Evolutionary conservation across 345 rosid genomes (phyloP), one percentile per base, ranked within the genome.

Genomic region (Gynandropsis gynandra): DNA sequence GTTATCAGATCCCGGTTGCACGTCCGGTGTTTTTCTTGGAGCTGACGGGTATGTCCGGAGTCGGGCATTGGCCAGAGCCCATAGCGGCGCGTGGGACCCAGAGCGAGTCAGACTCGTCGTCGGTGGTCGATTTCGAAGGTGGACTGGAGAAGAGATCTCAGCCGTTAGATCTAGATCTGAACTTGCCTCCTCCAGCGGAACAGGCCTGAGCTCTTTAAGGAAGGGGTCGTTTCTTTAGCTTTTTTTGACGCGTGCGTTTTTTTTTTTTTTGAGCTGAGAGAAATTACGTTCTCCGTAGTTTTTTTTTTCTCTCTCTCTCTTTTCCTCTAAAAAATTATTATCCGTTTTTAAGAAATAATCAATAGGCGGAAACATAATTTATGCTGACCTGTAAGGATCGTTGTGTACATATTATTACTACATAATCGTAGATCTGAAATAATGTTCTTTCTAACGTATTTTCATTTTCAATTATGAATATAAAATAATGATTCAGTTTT

Each of bases 61-160:
- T 17, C 20, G 40, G 2, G 38, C 10, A 47, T 4, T 41, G 29
- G 33, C 61, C 54, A 29, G 18, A 7, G 9, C 64, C 42, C 38
- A 21, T n/a, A 52, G 12, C 45, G 35, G 51, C 44, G 42, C 43
- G 64, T 12, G 56, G 72, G 50, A 21, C 61, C 40, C 83, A 76
- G 37, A 79, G 85, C 58, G 87, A 78, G 59, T 76, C 96, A 0
- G 85, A 71, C 31, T 76, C 89, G 0, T 78, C 89, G 1, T 69
- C 84, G 8, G 70, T 59, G 35, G 58, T 80, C n/a, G 87, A 75
- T 64, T 77, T 59, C 7, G 75, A 72, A 7, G 56, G 50, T 11
- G 57, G 55, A 19, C 49, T 10, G 15, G 76, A 36, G 20, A 57
- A 71, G 50, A 61, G 45, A 50, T 14, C 12, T 61, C 18, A 58